Base-by-base conservation (phyloP, 176 grass and related monocot genomes). In the Carex littledalei region DNA sequence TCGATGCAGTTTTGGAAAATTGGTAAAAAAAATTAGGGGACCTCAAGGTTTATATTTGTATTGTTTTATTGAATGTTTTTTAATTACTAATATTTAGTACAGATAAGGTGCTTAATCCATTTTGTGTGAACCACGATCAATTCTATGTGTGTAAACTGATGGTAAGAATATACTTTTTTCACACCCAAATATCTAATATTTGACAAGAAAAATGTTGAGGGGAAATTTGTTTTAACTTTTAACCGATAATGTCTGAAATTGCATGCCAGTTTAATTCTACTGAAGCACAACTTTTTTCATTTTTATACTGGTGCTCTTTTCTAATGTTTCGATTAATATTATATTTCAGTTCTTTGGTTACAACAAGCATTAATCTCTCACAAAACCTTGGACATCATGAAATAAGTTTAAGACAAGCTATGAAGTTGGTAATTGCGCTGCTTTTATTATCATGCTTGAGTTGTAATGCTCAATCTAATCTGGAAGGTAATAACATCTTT, bases 391-490 rank as follows among this genome's bases (percentile, higher is more conserved):
- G 9, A 53, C 20, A 54, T 54, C 72, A 72, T 24, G 72, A 29
- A 53, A 53, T 76, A 76, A 76, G 31, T 75, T 76, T 53, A 29
- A 67, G 45, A 49, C n/a, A 67, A 83, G 39, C 32, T 49, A 65
- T 67, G 80, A 65, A 83, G 62, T 29, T 62, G 20, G 41, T 83
- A 63, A 67, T 54, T 50, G 16, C 53, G 8, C 63, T 83, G 37
- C 5, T 83, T 49, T 39, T 50, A 26, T 67, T 67, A 67, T 45
- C 9, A 15, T 83, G 59, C 63, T 83, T 83, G 60, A 47, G 62
- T 53, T 67, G 24, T 67, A 83, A 54, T 65, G 31, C 80, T 83
- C 61, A 83, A 83, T 83, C 80, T 67, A 83, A 83, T 54, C 15
- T 1, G 14, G 61, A 83, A 83, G 80, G 80, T 83, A 66, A 65